Percentiles rank a stretch among this genome's conserved stretches.
phyloP scores from a whole-genome alignment of 2,329 filamentous ascomycete genomes.

The Exophiala xenobiotica region DNA sequence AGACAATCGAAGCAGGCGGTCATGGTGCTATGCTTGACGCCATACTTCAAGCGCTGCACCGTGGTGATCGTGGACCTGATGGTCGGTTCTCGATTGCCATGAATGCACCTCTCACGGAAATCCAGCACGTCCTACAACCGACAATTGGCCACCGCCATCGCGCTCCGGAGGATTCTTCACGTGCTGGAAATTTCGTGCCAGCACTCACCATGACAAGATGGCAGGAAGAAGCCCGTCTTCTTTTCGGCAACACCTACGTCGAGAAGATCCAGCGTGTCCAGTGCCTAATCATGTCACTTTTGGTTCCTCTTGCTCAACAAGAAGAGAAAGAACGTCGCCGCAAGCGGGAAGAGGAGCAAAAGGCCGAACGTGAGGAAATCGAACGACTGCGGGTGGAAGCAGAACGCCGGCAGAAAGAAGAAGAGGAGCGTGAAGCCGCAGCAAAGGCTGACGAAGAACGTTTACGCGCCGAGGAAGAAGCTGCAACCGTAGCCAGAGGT shows the following conservation, averaged over 20 bases:
- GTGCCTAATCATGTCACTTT: slow-evolving; percentile 66
- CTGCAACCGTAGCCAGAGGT: slow-evolving; percentile 40
- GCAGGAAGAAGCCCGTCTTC: slow-evolving; percentile 83
- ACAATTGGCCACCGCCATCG: slow-evolving; percentile 53
- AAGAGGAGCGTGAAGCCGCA: slow-evolving; percentile 68
- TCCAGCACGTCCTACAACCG: slow-evolving; percentile 20
- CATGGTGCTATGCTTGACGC: slow-evolving; percentile 45
- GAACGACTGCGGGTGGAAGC: slow-evolving; percentile 67
- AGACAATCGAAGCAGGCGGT: slow-evolving; percentile 31
- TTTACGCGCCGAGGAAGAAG: slow-evolving; percentile 56
- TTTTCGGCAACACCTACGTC: slow-evolving; percentile 68
- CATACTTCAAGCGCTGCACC: slow-evolving; percentile 56
- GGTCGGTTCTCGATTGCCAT: slow-evolving; percentile 55
- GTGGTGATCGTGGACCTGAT: slow-evolving; percentile 47
- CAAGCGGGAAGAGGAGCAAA: slow-evolving; percentile 56
- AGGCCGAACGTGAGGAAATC: slow-evolving; percentile 62
- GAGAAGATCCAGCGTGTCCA: slow-evolving; percentile 70
- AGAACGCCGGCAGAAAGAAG: slow-evolving; percentile 67
- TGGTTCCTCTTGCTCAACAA: slow-evolving; percentile 83
- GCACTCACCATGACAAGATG: slow-evolving; percentile 74
- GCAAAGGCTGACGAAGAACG: slow-evolving; percentile 50
- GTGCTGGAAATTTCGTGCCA: slow-evolving; percentile 72
- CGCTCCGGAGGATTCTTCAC: slow-evolving; percentile 53
- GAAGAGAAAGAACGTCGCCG: slow-evolving; percentile 71
- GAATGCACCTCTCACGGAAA: slow-evolving; percentile 22